Percentiles rank a stretch among this genome's conserved stretches.
Conservation (phyloP, 768 basidiomycete species). For the Rhizopogon roseolus region DNA sequence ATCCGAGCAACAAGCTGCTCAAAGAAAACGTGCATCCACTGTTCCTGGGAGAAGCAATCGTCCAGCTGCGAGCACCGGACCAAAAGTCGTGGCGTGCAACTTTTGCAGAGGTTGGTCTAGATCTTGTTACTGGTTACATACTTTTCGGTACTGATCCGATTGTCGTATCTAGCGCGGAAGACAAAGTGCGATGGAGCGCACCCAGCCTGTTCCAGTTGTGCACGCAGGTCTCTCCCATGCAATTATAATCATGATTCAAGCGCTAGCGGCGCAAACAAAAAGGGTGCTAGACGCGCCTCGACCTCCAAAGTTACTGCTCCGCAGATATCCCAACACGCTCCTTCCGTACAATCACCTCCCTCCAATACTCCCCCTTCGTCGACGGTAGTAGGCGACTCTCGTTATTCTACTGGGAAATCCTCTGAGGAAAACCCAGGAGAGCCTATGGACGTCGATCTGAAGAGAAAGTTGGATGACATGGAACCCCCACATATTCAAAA, state of each 20-base stretch:
- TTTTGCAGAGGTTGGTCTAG: slow-evolving; percentile 71
- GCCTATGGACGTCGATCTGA: slow-evolving; percentile 52
- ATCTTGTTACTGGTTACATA: background rate
- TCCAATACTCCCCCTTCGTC: slow-evolving; percentile 49
- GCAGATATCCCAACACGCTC: slow-evolving; percentile 19
- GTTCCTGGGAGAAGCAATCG: slow-evolving; percentile 59
- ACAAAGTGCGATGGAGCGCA: slow-evolving; percentile 88
- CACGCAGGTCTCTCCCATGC: slow-evolving; percentile 69
- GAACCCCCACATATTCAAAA: slow-evolving; percentile 52
- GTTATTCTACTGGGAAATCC: slow-evolving; percentile 29
- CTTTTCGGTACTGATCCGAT: background rate
- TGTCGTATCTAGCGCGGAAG: slow-evolving; percentile 59
- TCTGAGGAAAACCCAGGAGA: slow-evolving; percentile 37
- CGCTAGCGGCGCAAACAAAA: slow-evolving; percentile 24
- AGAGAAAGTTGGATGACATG: slow-evolving; percentile 52
- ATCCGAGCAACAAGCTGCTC: slow-evolving; percentile 61
- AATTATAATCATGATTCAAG: slow-evolving; percentile 71
- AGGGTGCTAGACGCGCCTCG: slow-evolving; percentile 47
- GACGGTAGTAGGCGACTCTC: slow-evolving; percentile 28
- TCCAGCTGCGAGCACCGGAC: slow-evolving; percentile 62
- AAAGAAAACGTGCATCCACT: slow-evolving; percentile 66
- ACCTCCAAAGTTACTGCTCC: slow-evolving; percentile 38
- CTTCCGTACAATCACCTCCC: slow-evolving; percentile 45
- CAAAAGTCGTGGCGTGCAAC: slow-evolving; percentile 86
- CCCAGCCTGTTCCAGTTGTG: slow-evolving; percentile 79